Conservation (phyloP, 1,284 basidiomycete species). For the Austroboletus rostrupii region DNA sequence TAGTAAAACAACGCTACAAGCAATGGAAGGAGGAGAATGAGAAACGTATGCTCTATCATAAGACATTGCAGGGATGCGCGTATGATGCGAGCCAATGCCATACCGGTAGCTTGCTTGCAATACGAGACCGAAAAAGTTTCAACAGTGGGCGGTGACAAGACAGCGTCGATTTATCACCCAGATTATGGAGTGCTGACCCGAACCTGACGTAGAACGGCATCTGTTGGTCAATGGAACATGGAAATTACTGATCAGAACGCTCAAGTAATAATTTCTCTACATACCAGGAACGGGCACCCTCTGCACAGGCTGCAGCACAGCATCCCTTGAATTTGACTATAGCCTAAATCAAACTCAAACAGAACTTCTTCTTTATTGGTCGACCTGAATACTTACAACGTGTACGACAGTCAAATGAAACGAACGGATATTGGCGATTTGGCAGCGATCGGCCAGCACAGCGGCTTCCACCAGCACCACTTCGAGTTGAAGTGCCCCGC, state of each 20-base stretch:
- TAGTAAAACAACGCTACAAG: slow-evolving; percentile 22
- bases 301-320: background rate
- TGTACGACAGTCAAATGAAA: no score
- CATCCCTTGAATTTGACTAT: background rate
- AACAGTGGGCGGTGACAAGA: no score
- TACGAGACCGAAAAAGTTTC: no score
- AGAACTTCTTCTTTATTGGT: background rate
- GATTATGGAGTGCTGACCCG: no score
- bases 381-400: background rate
- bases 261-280: background rate
- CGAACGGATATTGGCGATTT: no score
- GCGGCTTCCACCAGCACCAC: background rate
- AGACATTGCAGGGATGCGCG: slow-evolving; percentile 1
- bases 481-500: no score
- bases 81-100: background rate
- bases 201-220: background rate
- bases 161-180: no score
- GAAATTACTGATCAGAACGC: background rate
- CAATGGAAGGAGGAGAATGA: slow-evolving; percentile 19
- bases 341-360: no score
- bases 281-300: no score
- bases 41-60: slow-evolving; percentile 18
- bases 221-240: background rate
- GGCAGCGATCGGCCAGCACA: no score
- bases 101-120: background rate